phyloP scores from a whole-genome alignment of 139 green algal species.

The Spirogloea muscicola region DNA sequence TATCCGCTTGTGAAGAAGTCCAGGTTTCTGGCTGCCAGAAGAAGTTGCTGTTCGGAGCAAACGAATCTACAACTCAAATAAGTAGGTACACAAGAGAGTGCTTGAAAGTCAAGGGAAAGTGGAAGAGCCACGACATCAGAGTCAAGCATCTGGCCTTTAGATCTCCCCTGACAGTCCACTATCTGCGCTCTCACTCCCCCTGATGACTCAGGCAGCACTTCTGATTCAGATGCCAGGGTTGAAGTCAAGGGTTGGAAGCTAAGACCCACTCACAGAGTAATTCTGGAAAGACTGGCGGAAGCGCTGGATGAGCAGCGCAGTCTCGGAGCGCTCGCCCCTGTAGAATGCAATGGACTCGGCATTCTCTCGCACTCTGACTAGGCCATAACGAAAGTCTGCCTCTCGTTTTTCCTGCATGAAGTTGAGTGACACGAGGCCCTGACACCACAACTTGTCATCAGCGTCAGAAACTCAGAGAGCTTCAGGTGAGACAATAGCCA shows the following conservation, averaged over 20 bases:
- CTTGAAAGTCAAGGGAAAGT: not conserved
- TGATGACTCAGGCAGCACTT: no score
- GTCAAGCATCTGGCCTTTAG: no score
- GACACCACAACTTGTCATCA: no score
- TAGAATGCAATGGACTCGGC: no score
- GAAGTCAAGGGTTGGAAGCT: not conserved
- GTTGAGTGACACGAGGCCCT: conserved; percentile 85
- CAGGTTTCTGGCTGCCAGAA: conserved; percentile 82
- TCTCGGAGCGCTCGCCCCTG: conserved; percentile 48
- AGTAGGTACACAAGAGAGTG: not conserved
- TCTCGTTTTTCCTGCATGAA: conserved; percentile 94
- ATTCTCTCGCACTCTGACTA: no score
- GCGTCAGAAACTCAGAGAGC: no score
- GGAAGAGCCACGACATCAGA: not conserved
- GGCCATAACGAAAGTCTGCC: no score
- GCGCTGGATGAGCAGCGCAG: conserved; percentile 44
- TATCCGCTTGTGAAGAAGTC: conserved; percentile 98
- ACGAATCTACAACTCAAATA: not conserved
- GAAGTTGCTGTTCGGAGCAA: conserved; percentile 59
- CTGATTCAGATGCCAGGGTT: not conserved
- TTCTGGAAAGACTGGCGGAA: conserved; percentile 75
- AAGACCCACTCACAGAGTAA: conserved; percentile 54
- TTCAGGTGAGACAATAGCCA: no score
- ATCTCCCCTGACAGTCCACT: no score
- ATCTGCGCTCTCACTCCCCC: no score